Evolutionary conservation across 2,329 filamentous ascomycete genomes (phyloP), one percentile per base, ranked within the genome.

Genomic region (Neopestalotiopsis rosae): DNA sequence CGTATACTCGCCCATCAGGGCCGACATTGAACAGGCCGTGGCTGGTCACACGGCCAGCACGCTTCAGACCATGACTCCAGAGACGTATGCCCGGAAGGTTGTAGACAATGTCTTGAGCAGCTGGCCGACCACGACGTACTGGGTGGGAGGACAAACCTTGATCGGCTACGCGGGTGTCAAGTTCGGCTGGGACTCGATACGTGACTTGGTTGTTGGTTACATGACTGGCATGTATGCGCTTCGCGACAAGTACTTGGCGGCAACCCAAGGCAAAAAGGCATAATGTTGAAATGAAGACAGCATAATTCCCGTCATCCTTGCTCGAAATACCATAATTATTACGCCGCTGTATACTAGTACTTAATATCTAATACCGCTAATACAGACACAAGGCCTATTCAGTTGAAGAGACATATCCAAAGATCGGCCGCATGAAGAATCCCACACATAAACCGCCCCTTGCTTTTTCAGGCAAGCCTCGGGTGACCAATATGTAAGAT

Each of bases 151-250:
- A 6, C 42, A 38, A 34, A 49, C 69, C n/a, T 57, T 24, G 17
- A 14, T 69, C 9, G 56, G 52, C 66, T 71, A 71, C 71, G 9
- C 70, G 4, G 68, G 61, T 4, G 30, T 49, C 32, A 64, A 62
- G 7, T 65, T 73, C n/a, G 66, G 68, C 13, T 66, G 64, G 61
- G 62, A 66, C 14, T 66, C 65, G 30, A 52, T 69, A 14, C 45
- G 49, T 28, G 72, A 73, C 62, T 67, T 68, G 69, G 45, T 73
- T 52, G 68, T 73, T 32, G 66, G 40, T 24, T 59, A n/a, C 20
- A 59, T 66, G 63, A 66, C 62, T 42, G 59, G 57, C 13, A 70
- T 70, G 66, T 34, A 10, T 4, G 28, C 66, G 20, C 58, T 70
- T 17, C 20, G 40, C 24, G 52, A 49, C n/a, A 69, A 69, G 56